Evolutionary conservation across 1,284 basidiomycete genomes (phyloP).

Genomic region (Mycena citricolor): DNA sequence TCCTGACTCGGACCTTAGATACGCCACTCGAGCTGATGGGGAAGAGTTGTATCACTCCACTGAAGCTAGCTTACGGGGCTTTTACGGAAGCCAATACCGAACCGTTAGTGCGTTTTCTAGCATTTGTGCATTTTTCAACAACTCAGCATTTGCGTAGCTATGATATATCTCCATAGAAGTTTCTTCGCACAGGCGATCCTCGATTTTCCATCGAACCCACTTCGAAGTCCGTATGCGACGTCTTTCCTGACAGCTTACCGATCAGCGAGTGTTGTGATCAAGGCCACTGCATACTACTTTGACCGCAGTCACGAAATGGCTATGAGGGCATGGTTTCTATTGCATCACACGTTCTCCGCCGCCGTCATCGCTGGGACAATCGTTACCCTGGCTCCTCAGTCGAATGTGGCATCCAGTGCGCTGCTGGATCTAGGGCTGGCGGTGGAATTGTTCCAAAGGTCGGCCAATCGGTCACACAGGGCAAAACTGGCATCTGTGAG

Average conservation of each 20-base stretch:
- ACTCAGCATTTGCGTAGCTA: conserved; percentile 31
- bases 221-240: conserved; percentile 45
- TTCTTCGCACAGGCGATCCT: conserved; percentile 51
- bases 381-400: conserved; percentile 45
- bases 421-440: conserved; percentile 43
- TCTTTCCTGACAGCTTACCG: conserved; percentile 49
- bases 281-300: conserved; percentile 43
- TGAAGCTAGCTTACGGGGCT: conserved; percentile 39
- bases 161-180: conserved; percentile 49
- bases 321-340: conserved; percentile 45
- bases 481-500: conserved; percentile 44
- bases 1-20: conserved; percentile 4
- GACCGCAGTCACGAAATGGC: conserved; percentile 44
- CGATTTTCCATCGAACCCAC: conserved; percentile 44
- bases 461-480: conserved; percentile 39
- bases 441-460: conserved; percentile 41
- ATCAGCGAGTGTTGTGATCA: conserved; percentile 47
- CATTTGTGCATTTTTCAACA: conserved; percentile 3
- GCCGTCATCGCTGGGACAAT: conserved; percentile 48
- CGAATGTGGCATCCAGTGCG: conserved; percentile 41
- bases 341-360: conserved; percentile 47
- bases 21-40: conserved; percentile 35
- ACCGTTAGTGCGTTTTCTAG: conserved; percentile 47
- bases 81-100: conserved; percentile 46
- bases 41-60: conserved; percentile 41